Conservation (phyloP, 2,329 filamentous ascomycete species). For the Emericellopsis cladophorae region DNA sequence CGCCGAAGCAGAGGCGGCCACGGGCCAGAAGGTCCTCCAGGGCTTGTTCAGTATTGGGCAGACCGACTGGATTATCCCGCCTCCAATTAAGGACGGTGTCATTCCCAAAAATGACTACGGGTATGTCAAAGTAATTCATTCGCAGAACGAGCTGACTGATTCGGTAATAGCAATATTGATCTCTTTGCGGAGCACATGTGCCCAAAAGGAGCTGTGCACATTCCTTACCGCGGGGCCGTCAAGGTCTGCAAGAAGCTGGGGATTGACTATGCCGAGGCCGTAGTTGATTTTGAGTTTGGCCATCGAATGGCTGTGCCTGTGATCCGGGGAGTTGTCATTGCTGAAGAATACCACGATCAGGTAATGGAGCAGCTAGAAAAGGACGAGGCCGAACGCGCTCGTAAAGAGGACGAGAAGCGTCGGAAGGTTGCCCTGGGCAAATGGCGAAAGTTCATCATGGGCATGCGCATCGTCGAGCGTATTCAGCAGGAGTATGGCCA, state of each 20-base stretch:
- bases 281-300: conserved; percentile 93
- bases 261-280: conserved; percentile 87
- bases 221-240: conserved; percentile 65
- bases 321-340: conserved; percentile 80
- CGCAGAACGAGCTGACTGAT: conserved; percentile 8
- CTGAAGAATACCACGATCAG: conserved; percentile 61
- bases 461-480: conserved; percentile 67
- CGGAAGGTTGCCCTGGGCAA: conserved; percentile 58
- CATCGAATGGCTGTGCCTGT: conserved; percentile 88
- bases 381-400: conserved; percentile 60
- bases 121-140: conserved; percentile 11
- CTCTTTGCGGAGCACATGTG: conserved; percentile 92
- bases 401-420: conserved; percentile 75
- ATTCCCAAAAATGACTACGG: conserved; percentile 94
- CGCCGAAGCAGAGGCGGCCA: conserved; percentile 68
- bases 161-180: conserved; percentile 60
- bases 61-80: conserved; percentile 91
- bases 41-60: conserved; percentile 75
- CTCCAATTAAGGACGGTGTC: conserved; percentile 68
- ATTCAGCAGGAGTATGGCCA: conserved; percentile 67
- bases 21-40: conserved; percentile 74
- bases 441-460: conserved; percentile 84
- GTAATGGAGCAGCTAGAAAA: conserved; percentile 70
- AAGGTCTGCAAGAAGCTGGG: conserved; percentile 72
- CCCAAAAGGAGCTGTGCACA: conserved; percentile 68